phyloP scores from a whole-genome alignment of 495 filamentous ascomycete species.

The Cudoniella acicularis region DNA sequence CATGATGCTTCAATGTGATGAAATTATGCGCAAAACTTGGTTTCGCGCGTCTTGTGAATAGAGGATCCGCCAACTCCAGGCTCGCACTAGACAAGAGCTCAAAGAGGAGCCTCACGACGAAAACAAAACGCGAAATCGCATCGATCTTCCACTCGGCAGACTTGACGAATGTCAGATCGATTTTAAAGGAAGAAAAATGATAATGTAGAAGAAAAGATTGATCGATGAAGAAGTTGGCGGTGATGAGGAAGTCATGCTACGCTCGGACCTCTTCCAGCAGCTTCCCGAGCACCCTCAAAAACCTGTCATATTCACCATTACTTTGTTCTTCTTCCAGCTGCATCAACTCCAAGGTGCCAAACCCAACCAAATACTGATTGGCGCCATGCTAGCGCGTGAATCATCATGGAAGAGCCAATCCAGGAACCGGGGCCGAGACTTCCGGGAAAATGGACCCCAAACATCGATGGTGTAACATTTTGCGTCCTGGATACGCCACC shows the following conservation, averaged over 20 bases:
- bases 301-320: background rate
- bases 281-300: background rate
- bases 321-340: background rate
- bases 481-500: slow-evolving; percentile 58
- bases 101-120: background rate
- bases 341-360: background rate
- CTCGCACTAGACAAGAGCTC: background rate
- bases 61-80: no score
- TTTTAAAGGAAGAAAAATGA: background rate
- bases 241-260: slow-evolving; percentile 1
- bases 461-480: background rate
- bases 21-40: background rate
- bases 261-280: background rate
- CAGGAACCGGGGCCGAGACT: no score
- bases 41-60: background rate
- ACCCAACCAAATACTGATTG: background rate
- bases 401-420: no score
- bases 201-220: background rate
- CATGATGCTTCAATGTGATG: slow-evolving; percentile 1
- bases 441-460: slow-evolving; percentile 4
- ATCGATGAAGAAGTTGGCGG: background rate
- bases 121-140: background rate
- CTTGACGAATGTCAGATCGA: background rate
- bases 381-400: background rate
- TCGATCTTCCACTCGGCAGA: background rate